A percentile compares a stretch with the other conserved stretches of the same genome.
phyloP scores from a whole-genome alignment of 371 early-diverging fungal species.

The Mortierella sp. region DNA sequence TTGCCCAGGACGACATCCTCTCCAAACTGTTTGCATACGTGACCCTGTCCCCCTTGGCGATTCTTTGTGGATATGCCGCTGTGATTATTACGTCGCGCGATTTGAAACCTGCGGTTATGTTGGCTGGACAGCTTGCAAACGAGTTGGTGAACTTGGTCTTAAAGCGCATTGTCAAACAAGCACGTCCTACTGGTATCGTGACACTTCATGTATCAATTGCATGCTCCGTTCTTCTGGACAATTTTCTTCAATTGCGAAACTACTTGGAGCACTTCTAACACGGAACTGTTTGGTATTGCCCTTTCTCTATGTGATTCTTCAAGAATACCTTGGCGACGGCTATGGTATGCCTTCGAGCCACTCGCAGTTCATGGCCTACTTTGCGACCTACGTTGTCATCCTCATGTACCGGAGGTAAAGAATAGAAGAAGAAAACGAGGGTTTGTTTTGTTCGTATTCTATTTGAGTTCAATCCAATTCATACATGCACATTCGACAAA shows the following conservation, averaged over 20 bases:
- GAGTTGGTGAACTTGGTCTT: constrained; percentile 82
- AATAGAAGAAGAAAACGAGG: neutral
- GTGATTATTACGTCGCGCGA: constrained; percentile 84
- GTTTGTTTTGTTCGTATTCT: neutral
- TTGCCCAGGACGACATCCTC: constrained; percentile 67
- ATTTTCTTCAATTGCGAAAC: neutral
- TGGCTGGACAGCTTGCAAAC: constrained; percentile 86
- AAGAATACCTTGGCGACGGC: constrained; percentile 84
- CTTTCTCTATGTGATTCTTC: neutral
- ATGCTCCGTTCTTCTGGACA: neutral
- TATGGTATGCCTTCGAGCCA: constrained; percentile 98
- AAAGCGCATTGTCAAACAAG: constrained; percentile 77
- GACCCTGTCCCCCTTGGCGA: constrained; percentile 84
- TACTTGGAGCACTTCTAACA: neutral
- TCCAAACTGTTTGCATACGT: constrained; percentile 73
- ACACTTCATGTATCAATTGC: neutral
- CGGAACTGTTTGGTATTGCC: neutral
- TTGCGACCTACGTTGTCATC: constrained; percentile 73
- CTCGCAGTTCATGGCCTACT: constrained; percentile 93
- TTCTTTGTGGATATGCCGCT: constrained; percentile 86
- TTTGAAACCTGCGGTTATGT: constrained; percentile 76
- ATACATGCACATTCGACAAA: neutral
- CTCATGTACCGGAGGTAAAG: constrained; percentile 70
- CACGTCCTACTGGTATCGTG: constrained; percentile 80
- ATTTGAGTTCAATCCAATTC: neutral